Evolutionary conservation across 2,329 filamentous ascomycete species (phyloP).

Genomic region (Ophiostoma sp.): DNA sequence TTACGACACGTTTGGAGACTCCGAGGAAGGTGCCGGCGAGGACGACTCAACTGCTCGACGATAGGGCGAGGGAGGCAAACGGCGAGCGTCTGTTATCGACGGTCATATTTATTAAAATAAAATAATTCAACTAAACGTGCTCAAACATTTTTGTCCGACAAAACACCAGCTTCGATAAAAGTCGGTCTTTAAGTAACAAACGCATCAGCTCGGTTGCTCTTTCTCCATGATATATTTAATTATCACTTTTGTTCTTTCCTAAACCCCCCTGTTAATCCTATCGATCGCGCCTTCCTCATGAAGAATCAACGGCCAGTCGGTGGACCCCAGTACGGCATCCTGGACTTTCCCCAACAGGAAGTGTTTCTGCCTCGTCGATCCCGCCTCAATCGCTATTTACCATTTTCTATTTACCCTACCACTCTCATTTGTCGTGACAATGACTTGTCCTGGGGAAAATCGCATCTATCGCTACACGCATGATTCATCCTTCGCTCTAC

Average conservation of each 20-base stretch:
- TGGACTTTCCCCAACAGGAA: not conserved
- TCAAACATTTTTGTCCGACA: no score
- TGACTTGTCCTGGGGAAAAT: not conserved
- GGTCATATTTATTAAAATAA: no score
- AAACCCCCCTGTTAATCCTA: not conserved
- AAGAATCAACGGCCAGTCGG: not conserved
- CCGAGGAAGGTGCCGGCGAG: no score
- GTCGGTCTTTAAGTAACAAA: no score
- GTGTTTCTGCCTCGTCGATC: conserved; percentile 14
- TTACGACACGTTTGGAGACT: no score
- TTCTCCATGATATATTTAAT: no score
- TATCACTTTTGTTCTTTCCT: not conserved
- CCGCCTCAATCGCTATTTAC: not conserved
- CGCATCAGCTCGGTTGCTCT: not conserved
- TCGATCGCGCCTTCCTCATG: not conserved
- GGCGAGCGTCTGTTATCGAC: no score
- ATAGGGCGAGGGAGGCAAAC: no score
- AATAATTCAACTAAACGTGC: not conserved
- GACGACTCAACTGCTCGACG: no score
- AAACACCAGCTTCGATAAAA: no score
- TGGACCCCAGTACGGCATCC: not conserved
- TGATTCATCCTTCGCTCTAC: not conserved
- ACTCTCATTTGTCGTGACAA: not conserved
- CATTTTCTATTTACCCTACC: not conserved
- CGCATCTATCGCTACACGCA: not conserved